Conservation (phyloP, 306 rosid genomes). For the Medicago lupulina region DNA sequence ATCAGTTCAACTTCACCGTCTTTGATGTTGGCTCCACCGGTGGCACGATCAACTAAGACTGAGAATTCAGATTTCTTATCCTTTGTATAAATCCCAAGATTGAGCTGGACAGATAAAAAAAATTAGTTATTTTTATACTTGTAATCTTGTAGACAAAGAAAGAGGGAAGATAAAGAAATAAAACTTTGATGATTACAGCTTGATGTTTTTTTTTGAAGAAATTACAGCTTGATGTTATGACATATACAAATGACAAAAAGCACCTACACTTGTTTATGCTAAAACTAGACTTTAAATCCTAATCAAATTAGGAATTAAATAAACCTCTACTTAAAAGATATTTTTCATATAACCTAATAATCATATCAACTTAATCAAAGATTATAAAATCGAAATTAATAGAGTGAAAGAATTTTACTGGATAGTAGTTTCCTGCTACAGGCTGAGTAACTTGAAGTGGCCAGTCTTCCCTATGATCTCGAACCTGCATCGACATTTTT, state of each 20-base stretch:
- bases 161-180: neutral
- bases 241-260: neutral
- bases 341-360: neutral
- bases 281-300: neutral
- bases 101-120: conserved; percentile 58
- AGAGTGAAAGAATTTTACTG: conserved; percentile 57
- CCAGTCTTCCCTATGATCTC: conserved; percentile 83
- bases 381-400: conserved; percentile 1
- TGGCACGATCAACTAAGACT: conserved; percentile 87
- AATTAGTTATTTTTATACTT: neutral
- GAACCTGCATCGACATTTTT: conserved; percentile 60
- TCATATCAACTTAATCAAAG: neutral
- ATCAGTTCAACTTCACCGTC: conserved; percentile 89
- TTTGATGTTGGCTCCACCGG: conserved; percentile 79
- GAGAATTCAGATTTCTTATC: conserved; percentile 83
- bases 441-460: conserved; percentile 79
- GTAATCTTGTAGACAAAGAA: neutral
- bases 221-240: neutral
- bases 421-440: conserved; percentile 91
- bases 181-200: neutral
- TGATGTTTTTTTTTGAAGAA: too few relatives aligned
- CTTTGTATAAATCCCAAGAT: conserved; percentile 75
- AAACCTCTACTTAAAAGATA: conserved; percentile 1
- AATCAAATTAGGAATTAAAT: neutral
- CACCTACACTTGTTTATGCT: neutral